Evolutionary conservation across 1,284 basidiomycete genomes (phyloP).

Genomic region (Irpex sp.): DNA sequence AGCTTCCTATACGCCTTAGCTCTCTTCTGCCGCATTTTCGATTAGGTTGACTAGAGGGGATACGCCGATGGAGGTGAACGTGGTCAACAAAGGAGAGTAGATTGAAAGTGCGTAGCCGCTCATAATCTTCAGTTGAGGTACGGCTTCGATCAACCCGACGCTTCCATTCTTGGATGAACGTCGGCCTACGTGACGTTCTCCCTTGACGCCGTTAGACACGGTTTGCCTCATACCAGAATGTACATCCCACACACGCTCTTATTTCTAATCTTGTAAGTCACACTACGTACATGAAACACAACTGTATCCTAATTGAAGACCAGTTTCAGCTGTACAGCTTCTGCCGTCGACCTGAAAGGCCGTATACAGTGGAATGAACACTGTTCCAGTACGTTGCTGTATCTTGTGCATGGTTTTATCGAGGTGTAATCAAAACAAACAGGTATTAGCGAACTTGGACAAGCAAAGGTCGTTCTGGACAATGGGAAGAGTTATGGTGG

Average conservation of each 20-base stretch:
- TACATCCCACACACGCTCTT: neutral
- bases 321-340: slow-evolving; percentile 28
- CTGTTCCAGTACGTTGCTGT: slow-evolving; percentile 47
- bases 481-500: slow-evolving; percentile 49
- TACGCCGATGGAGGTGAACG: slow-evolving; percentile 1
- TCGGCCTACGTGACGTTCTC: neutral
- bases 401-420: neutral
- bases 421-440: neutral
- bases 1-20: slow-evolving; percentile 91
- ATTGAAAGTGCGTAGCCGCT: no score
- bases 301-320: neutral
- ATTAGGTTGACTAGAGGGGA: neutral
- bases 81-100: neutral
- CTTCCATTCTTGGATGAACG: neutral
- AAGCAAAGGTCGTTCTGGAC: slow-evolving; percentile 59
- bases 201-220: neutral
- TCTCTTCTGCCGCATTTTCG: slow-evolving; percentile 84
- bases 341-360: slow-evolving; percentile 54
- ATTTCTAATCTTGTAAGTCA: neutral
- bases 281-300: neutral
- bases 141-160: neutral
- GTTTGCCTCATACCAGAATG: neutral
- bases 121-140: no score
- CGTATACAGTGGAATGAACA: slow-evolving; percentile 61
- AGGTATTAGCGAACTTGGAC: slow-evolving; percentile 45